phyloP scores from a whole-genome alignment of 1,284 basidiomycete genomes.

The Microbotryomycetes sp. region DNA sequence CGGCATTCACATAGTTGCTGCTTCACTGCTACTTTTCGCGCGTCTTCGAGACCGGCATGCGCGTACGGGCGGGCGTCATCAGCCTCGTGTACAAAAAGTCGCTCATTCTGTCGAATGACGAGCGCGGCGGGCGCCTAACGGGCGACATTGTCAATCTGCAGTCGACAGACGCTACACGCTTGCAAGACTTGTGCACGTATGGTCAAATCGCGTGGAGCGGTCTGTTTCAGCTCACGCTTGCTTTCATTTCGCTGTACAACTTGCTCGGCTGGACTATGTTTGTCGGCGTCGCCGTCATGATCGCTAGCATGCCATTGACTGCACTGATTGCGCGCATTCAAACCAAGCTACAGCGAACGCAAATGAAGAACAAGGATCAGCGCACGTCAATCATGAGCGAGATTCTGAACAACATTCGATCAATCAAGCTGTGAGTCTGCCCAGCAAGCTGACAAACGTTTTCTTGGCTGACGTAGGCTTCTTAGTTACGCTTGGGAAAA shows the following conservation, averaged over 20 bases:
- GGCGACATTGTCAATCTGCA: constrained; percentile 94
- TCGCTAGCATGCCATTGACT: constrained; percentile 58
- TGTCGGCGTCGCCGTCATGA: constrained; percentile 86
- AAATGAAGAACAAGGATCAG: constrained; percentile 78
- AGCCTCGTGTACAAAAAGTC: constrained; percentile 62
- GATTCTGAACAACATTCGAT: constrained; percentile 81
- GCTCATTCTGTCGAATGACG: constrained; percentile 74
- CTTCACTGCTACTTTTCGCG: constrained; percentile 85
- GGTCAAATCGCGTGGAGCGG: constrained; percentile 46
- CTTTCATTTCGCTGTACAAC: constrained; percentile 68
- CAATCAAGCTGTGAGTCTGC: constrained; percentile 48
- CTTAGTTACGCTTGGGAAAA: constrained; percentile 58
- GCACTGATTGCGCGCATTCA: constrained; percentile 63
- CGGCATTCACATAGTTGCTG: constrained; percentile 39
- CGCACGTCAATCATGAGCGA: constrained; percentile 54
- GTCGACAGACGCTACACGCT: constrained; percentile 66
- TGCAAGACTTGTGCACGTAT: constrained; percentile 40
- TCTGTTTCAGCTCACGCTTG: constrained; percentile 59
- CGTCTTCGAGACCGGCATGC: constrained; percentile 80
- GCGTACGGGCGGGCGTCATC: constrained; percentile 78
- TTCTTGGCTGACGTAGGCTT: constrained; percentile 43
- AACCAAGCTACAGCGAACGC: constrained; percentile 71
- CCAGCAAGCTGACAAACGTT: constrained; percentile 32
- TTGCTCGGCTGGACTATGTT: constrained; percentile 57
- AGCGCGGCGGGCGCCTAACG: constrained; percentile 60